A percentile compares a stretch with the other conserved stretches of the same genome.
phyloP scores from a whole-genome alignment of 140 eudicot species.

The Oenanthe javanica region DNA sequence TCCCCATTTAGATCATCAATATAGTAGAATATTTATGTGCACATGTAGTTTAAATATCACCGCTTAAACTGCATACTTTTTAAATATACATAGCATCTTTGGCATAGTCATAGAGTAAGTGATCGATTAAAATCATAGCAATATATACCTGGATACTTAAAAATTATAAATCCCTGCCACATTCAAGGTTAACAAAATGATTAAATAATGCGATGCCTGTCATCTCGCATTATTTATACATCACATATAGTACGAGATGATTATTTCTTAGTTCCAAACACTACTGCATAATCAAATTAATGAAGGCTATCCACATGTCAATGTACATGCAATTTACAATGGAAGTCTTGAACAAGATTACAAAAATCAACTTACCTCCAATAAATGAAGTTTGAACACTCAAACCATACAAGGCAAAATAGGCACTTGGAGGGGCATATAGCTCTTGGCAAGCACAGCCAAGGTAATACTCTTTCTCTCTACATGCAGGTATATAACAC shows the following conservation, averaged over 20 bases:
- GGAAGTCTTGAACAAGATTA: background rate
- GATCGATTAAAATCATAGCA: background rate
- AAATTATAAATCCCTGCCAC: background rate
- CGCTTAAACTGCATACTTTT: background rate
- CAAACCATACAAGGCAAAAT: background rate
- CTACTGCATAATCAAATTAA: background rate
- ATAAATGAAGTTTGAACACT: slow-evolving; percentile 4
- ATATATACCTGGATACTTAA: background rate
- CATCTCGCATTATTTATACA: background rate
- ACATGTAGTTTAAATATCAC: background rate
- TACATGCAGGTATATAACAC: slow-evolving; percentile 65
- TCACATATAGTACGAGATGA: background rate
- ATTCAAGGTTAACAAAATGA: background rate
- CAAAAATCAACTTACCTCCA: background rate
- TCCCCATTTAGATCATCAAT: background rate
- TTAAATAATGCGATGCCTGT: background rate
- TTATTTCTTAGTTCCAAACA: background rate
- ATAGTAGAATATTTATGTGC: background rate
- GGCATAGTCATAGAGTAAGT: background rate
- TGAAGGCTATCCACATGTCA: background rate
- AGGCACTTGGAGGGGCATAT: slow-evolving; percentile 52
- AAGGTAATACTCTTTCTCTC: slow-evolving; percentile 53
- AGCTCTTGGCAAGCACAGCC: slow-evolving; percentile 8
- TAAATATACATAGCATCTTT: background rate
- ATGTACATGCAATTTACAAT: background rate